Evolutionary conservation across 768 basidiomycete genomes (phyloP).

Genomic region (Sarcodon aspratus): DNA sequence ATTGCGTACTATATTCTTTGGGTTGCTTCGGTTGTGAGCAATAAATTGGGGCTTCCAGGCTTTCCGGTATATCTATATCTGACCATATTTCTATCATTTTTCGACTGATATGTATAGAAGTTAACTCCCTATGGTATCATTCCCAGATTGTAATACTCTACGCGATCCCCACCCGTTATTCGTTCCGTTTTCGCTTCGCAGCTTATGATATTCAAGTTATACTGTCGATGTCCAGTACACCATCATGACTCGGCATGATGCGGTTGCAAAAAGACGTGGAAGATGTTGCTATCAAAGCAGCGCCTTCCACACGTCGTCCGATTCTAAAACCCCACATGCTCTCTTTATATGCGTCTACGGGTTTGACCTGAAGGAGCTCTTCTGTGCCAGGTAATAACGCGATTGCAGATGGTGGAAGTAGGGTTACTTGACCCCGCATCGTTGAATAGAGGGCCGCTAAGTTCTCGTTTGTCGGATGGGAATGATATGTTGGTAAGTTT

Average conservation of each 20-base stretch:
- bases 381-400: conserved; percentile 20
- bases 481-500: conserved; percentile 37
- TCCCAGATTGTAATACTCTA: conserved; percentile 8
- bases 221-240: conserved; percentile 2
- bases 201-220: conserved; percentile 22
- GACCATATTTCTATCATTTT: no score
- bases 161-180: conserved; percentile 42
- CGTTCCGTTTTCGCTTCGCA: conserved; percentile 43
- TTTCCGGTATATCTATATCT: no score
- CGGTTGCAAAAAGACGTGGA: not conserved
- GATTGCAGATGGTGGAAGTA: conserved; percentile 28
- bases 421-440: conserved; percentile 31
- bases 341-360: conserved; percentile 42
- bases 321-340: conserved; percentile 51
- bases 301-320: conserved; percentile 32
- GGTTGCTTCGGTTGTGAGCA: no score
- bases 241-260: not conserved
- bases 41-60: no score
- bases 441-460: conserved; percentile 8
- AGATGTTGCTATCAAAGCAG: conserved; percentile 9
- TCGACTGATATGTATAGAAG: no score
- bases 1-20: no score
- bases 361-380: conserved; percentile 22
- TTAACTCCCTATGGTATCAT: no score
- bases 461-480: conserved; percentile 12